Evolutionary conservation across 768 basidiomycete genomes (phyloP).

Genomic region (Leccinum barrowsii): DNA sequence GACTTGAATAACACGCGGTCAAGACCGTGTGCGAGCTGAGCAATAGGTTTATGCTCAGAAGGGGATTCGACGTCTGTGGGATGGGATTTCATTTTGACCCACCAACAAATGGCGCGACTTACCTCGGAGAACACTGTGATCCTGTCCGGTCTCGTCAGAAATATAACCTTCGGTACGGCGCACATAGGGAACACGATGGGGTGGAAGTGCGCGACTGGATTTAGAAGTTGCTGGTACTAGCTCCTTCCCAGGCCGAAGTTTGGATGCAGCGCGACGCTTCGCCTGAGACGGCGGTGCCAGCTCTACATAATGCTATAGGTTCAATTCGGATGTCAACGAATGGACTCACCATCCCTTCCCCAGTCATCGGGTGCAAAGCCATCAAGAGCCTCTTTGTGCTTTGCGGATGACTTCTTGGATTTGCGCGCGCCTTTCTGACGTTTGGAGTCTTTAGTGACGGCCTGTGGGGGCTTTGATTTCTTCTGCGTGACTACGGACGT

Average conservation of each 20-base stretch:
- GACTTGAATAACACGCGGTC: slow-evolving; percentile 77
- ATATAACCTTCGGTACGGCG: slow-evolving; percentile 29
- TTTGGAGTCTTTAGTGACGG: neutral
- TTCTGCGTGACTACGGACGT: neutral
- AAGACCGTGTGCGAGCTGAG: slow-evolving; percentile 61
- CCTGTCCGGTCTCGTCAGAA: slow-evolving; percentile 2
- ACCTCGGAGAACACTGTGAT: slow-evolving; percentile 19
- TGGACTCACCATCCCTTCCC: slow-evolving; percentile 25
- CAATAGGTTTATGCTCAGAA: slow-evolving; percentile 50
- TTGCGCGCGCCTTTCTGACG: slow-evolving; percentile 2
- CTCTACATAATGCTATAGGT: neutral
- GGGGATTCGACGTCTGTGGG: slow-evolving; percentile 42
- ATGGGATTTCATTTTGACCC: neutral
- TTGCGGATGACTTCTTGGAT: neutral
- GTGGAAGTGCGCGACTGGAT: slow-evolving; percentile 15
- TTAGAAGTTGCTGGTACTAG: neutral
- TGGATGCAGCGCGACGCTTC: slow-evolving; percentile 1
- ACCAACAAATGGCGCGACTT: neutral
- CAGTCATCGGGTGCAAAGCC: slow-evolving; percentile 17
- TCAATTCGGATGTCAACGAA: neutral
- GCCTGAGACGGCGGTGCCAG: slow-evolving; percentile 11
- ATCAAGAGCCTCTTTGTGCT: neutral
- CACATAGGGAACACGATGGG: slow-evolving; percentile 22
- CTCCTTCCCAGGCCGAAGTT: slow-evolving; percentile 6
- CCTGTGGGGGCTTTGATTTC: slow-evolving; percentile 6